Percentiles rank a stretch among this genome's conserved stretches.
Conservation (phyloP, 2,329 filamentous ascomycete species). For the Fusarium redolens region DNA sequence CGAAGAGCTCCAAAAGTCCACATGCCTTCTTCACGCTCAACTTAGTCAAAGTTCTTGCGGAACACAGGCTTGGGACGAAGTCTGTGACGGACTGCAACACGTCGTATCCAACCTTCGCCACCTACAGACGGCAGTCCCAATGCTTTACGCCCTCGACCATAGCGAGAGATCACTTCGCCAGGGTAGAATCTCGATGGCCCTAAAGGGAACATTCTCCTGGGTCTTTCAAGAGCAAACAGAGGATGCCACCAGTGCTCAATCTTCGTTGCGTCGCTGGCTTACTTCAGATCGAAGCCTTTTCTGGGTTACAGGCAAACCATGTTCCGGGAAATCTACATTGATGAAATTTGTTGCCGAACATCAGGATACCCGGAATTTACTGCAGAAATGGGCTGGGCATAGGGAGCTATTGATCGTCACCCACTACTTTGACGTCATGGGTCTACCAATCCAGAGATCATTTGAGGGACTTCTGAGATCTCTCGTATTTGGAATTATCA, state of each 20-base stretch:
- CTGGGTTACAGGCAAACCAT: constrained; percentile 16
- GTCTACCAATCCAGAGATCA: constrained; percentile 2
- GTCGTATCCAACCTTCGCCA: neutral
- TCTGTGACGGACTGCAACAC: neutral
- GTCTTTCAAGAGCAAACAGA: neutral
- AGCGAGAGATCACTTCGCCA: neutral
- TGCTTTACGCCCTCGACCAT: neutral
- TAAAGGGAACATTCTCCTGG: neutral
- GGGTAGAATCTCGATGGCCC: neutral
- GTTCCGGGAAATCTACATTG: constrained; percentile 15
- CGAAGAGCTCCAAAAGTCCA: neutral
- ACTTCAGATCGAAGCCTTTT: neutral
- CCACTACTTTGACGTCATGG: constrained; percentile 10
- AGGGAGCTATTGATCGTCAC: neutral
- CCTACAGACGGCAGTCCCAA: neutral
- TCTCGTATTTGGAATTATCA: constrained; percentile 21
- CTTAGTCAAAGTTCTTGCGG: neutral
- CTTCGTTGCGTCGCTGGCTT: constrained; percentile 2
- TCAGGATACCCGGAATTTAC: neutral
- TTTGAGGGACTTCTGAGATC: constrained; percentile 12
- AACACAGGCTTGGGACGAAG: neutral
- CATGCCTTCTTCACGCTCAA: neutral
- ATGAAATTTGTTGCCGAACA: constrained; percentile 20
- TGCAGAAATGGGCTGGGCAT: neutral
- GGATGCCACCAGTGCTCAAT: neutral